Percentiles rank a stretch among this genome's conserved stretches.
These are phyloP conservation scores for Trypanosoma caninum DNA, from an alignment of 208 protist species.

Conservation along the genomic window DNA sequence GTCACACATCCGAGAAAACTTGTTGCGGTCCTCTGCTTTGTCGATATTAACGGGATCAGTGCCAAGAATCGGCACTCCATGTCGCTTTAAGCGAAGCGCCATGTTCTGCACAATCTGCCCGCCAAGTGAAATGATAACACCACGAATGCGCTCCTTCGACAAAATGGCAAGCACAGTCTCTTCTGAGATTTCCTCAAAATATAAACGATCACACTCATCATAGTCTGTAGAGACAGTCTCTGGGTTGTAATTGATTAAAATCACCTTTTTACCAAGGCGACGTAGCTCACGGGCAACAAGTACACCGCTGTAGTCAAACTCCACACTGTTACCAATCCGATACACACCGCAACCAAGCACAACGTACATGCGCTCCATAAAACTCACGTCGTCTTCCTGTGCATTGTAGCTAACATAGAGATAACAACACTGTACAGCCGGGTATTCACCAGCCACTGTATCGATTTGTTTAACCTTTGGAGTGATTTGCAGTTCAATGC, in stretches of 20 bases:
- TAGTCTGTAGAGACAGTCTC: slow-evolving; percentile 99
- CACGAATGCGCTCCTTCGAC: slow-evolving; percentile 86
- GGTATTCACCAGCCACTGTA: slow-evolving; percentile 97
- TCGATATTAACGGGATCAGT: slow-evolving; percentile 96
- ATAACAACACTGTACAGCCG: slow-evolving; percentile 93
- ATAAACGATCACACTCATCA: slow-evolving; percentile 97
- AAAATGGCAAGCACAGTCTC: slow-evolving; percentile 97
- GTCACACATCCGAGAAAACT: slow-evolving; percentile 94
- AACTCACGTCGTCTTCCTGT: slow-evolving; percentile 80
- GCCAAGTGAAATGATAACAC: slow-evolving; percentile 96
- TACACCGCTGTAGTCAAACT: slow-evolving; percentile 98
- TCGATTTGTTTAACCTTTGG: slow-evolving; percentile 97
- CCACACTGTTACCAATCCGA: slow-evolving; percentile 96
- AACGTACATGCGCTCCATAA: slow-evolving; percentile 79
- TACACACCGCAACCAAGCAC: slow-evolving; percentile 98
- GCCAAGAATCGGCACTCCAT: slow-evolving; percentile 93
- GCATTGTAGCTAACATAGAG: slow-evolving; percentile 96
- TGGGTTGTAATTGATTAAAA: slow-evolving; percentile 99
- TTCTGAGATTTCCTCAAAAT: slow-evolving; percentile 98
- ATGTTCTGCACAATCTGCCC: slow-evolving; percentile 99
- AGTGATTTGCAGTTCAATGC: slow-evolving; percentile 74
- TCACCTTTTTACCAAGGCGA: slow-evolving; percentile 91
- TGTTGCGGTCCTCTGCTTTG: slow-evolving; percentile 96
- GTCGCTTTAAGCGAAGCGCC: slow-evolving; percentile 89
- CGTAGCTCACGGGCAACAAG: slow-evolving; percentile 92